Percentiles rank a stretch among this genome's conserved stretches.
These are phyloP conservation scores for Vanderwaltozyma tropicalis DNA, from an alignment of 805 yeast genomes.

Conservation along the genomic window DNA sequence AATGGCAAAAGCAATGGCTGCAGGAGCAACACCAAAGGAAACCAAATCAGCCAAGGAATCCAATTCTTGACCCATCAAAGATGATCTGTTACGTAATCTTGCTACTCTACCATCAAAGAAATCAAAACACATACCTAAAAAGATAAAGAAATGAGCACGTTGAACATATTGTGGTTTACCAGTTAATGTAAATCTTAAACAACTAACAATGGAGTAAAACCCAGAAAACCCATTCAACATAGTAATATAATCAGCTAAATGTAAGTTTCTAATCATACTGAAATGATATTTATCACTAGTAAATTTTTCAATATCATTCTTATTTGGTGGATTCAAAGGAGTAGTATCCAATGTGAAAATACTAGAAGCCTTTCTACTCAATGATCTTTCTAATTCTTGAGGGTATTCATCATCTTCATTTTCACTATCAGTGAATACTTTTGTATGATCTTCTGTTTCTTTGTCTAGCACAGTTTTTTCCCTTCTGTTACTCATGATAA, in stretches of 20 bases:
- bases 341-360: constrained; percentile 39
- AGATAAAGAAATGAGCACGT: constrained; percentile 80
- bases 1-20: constrained; percentile 80
- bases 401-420: constrained; percentile 11
- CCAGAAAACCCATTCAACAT: constrained; percentile 91
- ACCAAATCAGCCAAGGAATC: constrained; percentile 93
- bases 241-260: constrained; percentile 93
- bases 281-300: constrained; percentile 78
- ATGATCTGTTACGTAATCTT: constrained; percentile 80
- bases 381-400: constrained; percentile 1
- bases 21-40: constrained; percentile 94
- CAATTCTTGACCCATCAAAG: constrained; percentile 93
- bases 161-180: constrained; percentile 61
- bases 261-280: constrained; percentile 75
- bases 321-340: constrained; percentile 68
- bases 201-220: constrained; percentile 78
- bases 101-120: constrained; percentile 97
- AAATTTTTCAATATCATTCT: constrained; percentile 66
- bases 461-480: background rate
- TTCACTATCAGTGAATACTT: constrained; percentile 2
- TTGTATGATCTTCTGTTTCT: background rate
- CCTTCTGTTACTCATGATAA: background rate
- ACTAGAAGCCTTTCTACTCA: constrained; percentile 42
- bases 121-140: constrained; percentile 90
- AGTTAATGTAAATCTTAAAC: constrained; percentile 69